Evolutionary conservation across 257 asterid genomes (phyloP), one percentile per base, ranked within the genome.

Genomic region (Lavandula angustifolia): DNA sequence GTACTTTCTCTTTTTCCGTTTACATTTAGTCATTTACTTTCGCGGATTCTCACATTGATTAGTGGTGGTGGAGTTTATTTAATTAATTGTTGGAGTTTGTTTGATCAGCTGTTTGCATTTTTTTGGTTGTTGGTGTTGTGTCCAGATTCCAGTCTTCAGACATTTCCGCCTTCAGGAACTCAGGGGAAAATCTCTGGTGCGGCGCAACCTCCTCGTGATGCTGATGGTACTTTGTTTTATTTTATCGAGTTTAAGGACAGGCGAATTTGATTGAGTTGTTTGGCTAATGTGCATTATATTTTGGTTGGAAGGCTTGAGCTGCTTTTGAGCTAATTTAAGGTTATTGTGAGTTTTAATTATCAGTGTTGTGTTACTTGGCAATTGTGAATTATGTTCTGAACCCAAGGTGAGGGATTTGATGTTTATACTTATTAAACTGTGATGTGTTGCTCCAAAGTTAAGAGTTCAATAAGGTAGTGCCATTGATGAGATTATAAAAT

Each of bases 121-220:
- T 64, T 38, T 69, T 52, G 59, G 46, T 53, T 63, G 66, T 12
- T 61, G 60, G 49, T 61, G 52, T 72, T 80, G 66, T 50, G 17
- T 48, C 60, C 81, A 89, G 96, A 94, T 37, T 94, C 97, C 68
- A 94, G 84, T 84, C 85, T 89, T 76, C 99, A 94, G 84, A 84
- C 95, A 27, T 94, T 94, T 84, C 96, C 97, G 11, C 95, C 97
- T 46, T 68, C 92, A 5, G 87, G 82, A 59, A 63, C 88, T 49
- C 95, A 85, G 57, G 97, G 96, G 43, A 94, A 92, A 91, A 89
- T 94, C 78, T 73, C 96, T 13, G 83, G 87, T 60, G 88, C 76
- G 37, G 71, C 87, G 54, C 81, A 88, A 40, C 97, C 99, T n/a
- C 99, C 99, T 67, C 97, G 99, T 7, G 99, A 89, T 74, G 95